A percentile compares a stretch with the other conserved stretches of the same genome.
Evolutionary conservation across 768 basidiomycete genomes (phyloP).

Genomic region (Tephrocybe rancida): DNA sequence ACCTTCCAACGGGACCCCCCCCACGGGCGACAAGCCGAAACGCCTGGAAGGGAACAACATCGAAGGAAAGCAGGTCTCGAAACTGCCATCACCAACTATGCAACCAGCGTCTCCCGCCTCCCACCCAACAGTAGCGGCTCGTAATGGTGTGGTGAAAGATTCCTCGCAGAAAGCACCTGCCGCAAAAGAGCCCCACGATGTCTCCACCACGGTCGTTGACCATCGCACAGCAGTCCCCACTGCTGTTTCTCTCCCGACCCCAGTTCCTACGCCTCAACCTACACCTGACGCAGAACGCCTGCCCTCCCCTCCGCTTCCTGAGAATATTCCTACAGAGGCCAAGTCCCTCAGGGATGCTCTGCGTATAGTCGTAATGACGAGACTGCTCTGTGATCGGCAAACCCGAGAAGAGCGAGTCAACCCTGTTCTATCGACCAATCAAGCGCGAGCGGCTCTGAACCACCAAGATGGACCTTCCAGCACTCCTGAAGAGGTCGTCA

Average conservation of each 20-base stretch:
- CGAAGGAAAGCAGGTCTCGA: not conserved
- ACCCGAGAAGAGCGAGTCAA: slow-evolving; percentile 62
- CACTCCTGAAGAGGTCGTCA: slow-evolving; percentile 45
- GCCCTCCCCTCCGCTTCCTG: slow-evolving; percentile 14
- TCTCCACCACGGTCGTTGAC: not conserved
- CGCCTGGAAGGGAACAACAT: not conserved
- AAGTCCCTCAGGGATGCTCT: slow-evolving; percentile 62
- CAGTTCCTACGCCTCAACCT: slow-evolving; percentile 9
- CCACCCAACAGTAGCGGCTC: not conserved
- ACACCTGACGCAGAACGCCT: not conserved
- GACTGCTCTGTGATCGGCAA: slow-evolving; percentile 61
- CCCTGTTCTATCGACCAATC: slow-evolving; percentile 66
- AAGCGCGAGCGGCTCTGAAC: slow-evolving; percentile 37
- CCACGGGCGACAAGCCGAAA: not conserved
- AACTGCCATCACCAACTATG: not conserved
- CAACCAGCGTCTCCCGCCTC: not conserved
- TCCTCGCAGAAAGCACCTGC: not conserved
- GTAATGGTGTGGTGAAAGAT: not conserved
- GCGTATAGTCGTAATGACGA: slow-evolving; percentile 61
- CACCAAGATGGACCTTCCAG: slow-evolving; percentile 30
- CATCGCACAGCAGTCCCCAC: not conserved
- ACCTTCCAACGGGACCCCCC: not conserved
- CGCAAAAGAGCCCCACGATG: not conserved
- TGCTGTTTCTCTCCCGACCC: slow-evolving; percentile 8
- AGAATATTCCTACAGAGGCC: slow-evolving; percentile 42